Conservation (phyloP, 148 eudicot genomes). For the Amaranthus palmeri region DNA sequence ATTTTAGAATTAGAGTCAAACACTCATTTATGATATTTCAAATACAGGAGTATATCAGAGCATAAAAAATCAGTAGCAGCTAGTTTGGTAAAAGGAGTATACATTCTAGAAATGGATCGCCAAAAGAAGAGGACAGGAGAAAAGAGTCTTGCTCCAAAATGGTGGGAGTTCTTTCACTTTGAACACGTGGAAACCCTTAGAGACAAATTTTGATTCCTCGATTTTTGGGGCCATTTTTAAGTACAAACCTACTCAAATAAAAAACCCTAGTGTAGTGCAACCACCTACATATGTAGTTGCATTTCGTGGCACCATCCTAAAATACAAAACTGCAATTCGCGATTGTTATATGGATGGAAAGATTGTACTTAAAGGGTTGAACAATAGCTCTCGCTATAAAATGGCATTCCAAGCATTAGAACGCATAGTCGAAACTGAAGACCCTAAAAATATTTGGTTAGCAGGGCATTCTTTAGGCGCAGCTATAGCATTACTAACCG, state of each 20-base stretch:
- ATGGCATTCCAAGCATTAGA: slow-evolving; percentile 27
- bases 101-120: slow-evolving; percentile 59
- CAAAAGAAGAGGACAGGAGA: slow-evolving; percentile 38
- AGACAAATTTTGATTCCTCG: slow-evolving; percentile 46
- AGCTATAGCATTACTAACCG: slow-evolving; percentile 57
- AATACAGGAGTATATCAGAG: slow-evolving; percentile 33
- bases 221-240: slow-evolving; percentile 56
- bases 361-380: slow-evolving; percentile 32
- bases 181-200: slow-evolving; percentile 26
- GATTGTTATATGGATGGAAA: slow-evolving; percentile 50
- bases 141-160: slow-evolving; percentile 54
- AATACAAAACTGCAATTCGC: slow-evolving; percentile 29
- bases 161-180: slow-evolving; percentile 69
- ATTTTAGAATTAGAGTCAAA: too few species aligned
- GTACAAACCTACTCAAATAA: slow-evolving; percentile 22
- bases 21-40: neutral
- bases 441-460: slow-evolving; percentile 41
- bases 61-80: slow-evolving; percentile 55
- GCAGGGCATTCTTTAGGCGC: slow-evolving; percentile 79
- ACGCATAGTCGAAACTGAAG: slow-evolving; percentile 4
- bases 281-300: slow-evolving; percentile 62
- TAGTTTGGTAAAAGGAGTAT: slow-evolving; percentile 69
- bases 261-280: slow-evolving; percentile 9
- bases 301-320: slow-evolving; percentile 57
- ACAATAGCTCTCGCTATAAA: slow-evolving; percentile 36